These are phyloP conservation scores for Cercospora nicotianae DNA, from an alignment of 2,329 filamentous ascomycete species.

Conservation along the genomic window DNA sequence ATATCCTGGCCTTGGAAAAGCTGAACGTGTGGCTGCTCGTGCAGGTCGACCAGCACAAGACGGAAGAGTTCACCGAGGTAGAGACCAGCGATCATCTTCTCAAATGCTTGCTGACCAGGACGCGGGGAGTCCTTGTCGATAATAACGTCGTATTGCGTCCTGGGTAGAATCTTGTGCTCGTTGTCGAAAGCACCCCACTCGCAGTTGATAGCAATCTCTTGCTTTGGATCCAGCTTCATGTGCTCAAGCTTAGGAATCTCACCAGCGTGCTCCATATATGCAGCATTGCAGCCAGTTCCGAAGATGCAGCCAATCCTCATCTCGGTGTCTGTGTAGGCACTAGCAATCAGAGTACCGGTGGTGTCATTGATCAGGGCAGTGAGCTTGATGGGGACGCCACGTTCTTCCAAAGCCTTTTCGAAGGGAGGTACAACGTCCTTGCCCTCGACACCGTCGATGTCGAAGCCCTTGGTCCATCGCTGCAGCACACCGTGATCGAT, in stretches of 20 bases:
- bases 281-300: slow-evolving; percentile 95
- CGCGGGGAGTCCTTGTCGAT: slow-evolving; percentile 48
- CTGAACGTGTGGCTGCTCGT: slow-evolving; percentile 61
- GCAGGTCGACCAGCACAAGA: slow-evolving; percentile 49
- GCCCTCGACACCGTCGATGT: slow-evolving; percentile 88
- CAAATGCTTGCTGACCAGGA: slow-evolving; percentile 48
- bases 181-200: slow-evolving; percentile 98
- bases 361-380: slow-evolving; percentile 96
- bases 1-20: slow-evolving; percentile 87
- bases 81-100: slow-evolving; percentile 49
- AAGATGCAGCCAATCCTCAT: slow-evolving; percentile 98
- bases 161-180: slow-evolving; percentile 81
- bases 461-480: slow-evolving; percentile 97
- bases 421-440: slow-evolving; percentile 87
- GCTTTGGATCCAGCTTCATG: slow-evolving; percentile 73
- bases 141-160: slow-evolving; percentile 63
- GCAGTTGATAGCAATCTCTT: slow-evolving; percentile 93
- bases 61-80: slow-evolving; percentile 51
- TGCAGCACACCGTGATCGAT: slow-evolving; percentile 91
- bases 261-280: slow-evolving; percentile 93
- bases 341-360: slow-evolving; percentile 93
- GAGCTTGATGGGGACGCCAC: slow-evolving; percentile 87
- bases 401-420: slow-evolving; percentile 70
- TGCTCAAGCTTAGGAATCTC: slow-evolving; percentile 91
- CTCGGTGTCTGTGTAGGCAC: slow-evolving; percentile 87